phyloP scores from a whole-genome alignment of 805 yeast genomes.

The Candida quercuum region DNA sequence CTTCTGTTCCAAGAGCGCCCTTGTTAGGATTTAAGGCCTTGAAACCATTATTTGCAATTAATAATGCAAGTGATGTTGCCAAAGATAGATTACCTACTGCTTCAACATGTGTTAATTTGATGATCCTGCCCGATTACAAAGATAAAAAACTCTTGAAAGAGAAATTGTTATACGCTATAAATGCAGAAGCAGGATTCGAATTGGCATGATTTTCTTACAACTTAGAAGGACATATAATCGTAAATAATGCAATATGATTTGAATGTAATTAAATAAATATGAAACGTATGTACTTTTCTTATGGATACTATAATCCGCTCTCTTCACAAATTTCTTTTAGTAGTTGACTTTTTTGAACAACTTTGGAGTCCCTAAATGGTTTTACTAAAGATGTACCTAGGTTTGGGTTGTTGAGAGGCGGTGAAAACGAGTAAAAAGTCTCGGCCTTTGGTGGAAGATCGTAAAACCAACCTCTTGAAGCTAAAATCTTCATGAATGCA shows the following conservation, averaged over 20 bases:
- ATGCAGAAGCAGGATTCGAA: conserved; percentile 84
- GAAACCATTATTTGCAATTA: conserved; percentile 74
- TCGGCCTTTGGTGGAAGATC: conserved; percentile 38
- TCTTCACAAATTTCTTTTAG: conserved; percentile 18
- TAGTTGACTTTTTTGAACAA: conserved; percentile 10
- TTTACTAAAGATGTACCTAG: conserved; percentile 3
- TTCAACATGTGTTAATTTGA: conserved; percentile 85
- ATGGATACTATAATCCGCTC: conserved; percentile 6
- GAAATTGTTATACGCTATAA: conserved; percentile 74
- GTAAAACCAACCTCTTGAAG: conserved; percentile 58
- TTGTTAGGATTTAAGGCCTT: conserved; percentile 75
- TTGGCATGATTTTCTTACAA: too few relatives aligned
- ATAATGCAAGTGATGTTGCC: conserved; percentile 49
- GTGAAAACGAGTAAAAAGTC: conserved; percentile 3
- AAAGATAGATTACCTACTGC: conserved; percentile 68
- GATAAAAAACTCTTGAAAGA: conserved; percentile 49
- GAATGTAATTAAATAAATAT: neutral
- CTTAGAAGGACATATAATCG: neutral
- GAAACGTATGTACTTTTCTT: neutral
- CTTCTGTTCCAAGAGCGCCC: conserved; percentile 90
- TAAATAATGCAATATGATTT: neutral
- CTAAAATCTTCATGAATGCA: conserved; percentile 55
- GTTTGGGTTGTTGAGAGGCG: conserved; percentile 3
- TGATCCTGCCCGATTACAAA: conserved; percentile 80
- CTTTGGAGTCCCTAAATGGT: conserved; percentile 9